phyloP scores from a whole-genome alignment of 208 protist genomes.

The Blechomonas ayalai region DNA sequence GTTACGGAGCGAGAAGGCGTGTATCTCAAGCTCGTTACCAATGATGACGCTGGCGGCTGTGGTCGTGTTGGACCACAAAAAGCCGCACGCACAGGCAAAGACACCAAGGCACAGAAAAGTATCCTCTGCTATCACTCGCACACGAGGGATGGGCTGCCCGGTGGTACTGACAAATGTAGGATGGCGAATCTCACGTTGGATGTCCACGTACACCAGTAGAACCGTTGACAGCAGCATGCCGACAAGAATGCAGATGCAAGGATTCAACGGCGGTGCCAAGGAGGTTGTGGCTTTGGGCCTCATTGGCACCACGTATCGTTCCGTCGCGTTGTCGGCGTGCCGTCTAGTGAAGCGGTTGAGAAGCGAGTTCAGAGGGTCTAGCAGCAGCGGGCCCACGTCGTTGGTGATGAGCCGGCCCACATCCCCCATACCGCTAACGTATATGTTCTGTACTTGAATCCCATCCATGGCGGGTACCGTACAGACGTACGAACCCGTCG shows the following conservation, averaged over 20 bases:
- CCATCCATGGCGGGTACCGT: not conserved
- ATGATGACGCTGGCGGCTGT: constrained; percentile 32
- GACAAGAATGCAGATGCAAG: not conserved
- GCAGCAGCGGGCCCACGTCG: too few relatives aligned
- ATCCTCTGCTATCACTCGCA: constrained; percentile 42
- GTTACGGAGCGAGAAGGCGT: constrained; percentile 51
- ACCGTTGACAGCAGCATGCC: not conserved
- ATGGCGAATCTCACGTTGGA: too few relatives aligned
- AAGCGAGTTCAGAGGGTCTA: too few relatives aligned
- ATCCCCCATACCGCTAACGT: not conserved
- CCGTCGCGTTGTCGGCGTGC: too few relatives aligned
- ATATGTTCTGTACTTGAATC: constrained; percentile 4
- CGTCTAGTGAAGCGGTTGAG: too few relatives aligned
- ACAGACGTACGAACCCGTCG: constrained; percentile 4
- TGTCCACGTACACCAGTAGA: too few relatives aligned
- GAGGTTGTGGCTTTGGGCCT: not conserved
- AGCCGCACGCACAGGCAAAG: constrained; percentile 16
- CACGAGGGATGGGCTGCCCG: constrained; percentile 3
- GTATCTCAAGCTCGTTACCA: constrained; percentile 14
- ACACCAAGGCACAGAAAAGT: constrained; percentile 14
- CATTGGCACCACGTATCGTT: too few relatives aligned
- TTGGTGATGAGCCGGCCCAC: constrained; percentile 3
- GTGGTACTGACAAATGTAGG: not conserved
- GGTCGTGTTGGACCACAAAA: constrained; percentile 52
- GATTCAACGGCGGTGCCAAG: not conserved